phyloP scores from a whole-genome alignment of 352 stramenopile species.

The Halophytophthora polymorphica region DNA sequence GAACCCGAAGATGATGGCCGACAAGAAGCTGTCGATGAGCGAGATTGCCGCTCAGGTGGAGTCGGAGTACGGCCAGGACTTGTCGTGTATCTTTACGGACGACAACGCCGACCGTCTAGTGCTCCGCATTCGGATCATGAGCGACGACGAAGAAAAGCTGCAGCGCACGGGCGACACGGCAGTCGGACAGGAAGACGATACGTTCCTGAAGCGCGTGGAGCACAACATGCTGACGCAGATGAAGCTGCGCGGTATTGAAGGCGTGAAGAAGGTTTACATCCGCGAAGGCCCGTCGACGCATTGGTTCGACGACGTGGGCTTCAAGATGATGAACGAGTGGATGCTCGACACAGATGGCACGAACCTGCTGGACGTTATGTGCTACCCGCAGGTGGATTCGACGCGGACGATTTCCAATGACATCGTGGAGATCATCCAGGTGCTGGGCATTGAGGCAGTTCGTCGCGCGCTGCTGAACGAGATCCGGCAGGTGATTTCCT shows the following conservation, averaged over 20 bases:
- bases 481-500: slow-evolving; percentile 97
- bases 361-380: slow-evolving; percentile 97
- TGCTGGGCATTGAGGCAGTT: slow-evolving; percentile 92
- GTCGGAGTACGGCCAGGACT: slow-evolving; percentile 93
- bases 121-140: slow-evolving; percentile 97
- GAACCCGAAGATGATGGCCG: slow-evolving; percentile 96
- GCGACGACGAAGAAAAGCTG: slow-evolving; percentile 90
- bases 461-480: slow-evolving; percentile 92
- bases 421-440: slow-evolving; percentile 98
- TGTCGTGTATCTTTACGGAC: slow-evolving; percentile 97
- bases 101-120: slow-evolving; percentile 98
- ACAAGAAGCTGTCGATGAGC: slow-evolving; percentile 97
- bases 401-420: slow-evolving; percentile 98
- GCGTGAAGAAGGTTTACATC: slow-evolving; percentile 99
- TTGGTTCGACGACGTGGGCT: slow-evolving; percentile 95
- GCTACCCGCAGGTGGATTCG: slow-evolving; percentile 95
- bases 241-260: slow-evolving; percentile 95
- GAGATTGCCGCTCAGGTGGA: slow-evolving; percentile 96
- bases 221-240: slow-evolving; percentile 97
- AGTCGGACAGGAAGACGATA: slow-evolving; percentile 90
- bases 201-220: slow-evolving; percentile 97
- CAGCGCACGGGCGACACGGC: slow-evolving; percentile 78
- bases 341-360: slow-evolving; percentile 99
- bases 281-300: slow-evolving; percentile 92
- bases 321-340: slow-evolving; percentile 95